phyloP scores from a whole-genome alignment of 495 filamentous ascomycete species.

The Xylaria flabelliformis region DNA sequence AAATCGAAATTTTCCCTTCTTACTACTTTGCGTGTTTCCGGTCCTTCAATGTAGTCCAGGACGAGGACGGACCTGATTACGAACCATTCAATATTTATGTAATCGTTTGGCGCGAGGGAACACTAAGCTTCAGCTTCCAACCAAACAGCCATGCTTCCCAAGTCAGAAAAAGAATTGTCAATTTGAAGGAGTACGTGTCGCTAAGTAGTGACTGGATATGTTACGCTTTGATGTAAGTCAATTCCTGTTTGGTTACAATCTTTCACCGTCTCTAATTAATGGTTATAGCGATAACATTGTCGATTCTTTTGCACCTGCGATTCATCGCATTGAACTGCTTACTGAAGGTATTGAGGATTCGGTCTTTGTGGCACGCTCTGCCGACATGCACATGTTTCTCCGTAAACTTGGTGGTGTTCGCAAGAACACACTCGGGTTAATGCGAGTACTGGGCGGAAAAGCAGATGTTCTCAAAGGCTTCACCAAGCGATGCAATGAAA shows the following conservation, averaged over 20 bases:
- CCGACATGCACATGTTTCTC: conserved; percentile 85
- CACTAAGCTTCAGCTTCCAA: conserved; percentile 89
- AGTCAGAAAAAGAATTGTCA: conserved; percentile 89
- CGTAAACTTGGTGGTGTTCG: conserved; percentile 87
- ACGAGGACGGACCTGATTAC: conserved; percentile 81
- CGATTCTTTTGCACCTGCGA: conserved; percentile 89
- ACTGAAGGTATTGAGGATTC: conserved; percentile 94
- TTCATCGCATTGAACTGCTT: conserved; percentile 82
- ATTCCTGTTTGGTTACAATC: neutral
- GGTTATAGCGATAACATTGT: conserved; percentile 85
- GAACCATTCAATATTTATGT: conserved; percentile 96
- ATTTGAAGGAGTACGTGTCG: conserved; percentile 90
- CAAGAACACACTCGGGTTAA: conserved; percentile 92
- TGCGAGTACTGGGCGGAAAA: conserved; percentile 93
- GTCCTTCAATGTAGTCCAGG: conserved; percentile 71
- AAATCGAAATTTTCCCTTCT: conserved; percentile 94
- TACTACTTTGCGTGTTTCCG: conserved; percentile 99
- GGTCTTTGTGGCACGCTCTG: conserved; percentile 86
- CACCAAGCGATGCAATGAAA: conserved; percentile 96
- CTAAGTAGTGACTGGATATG: conserved; percentile 98
- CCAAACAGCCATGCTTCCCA: conserved; percentile 83
- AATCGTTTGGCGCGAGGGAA: conserved; percentile 94
- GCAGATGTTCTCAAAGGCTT: conserved; percentile 97
- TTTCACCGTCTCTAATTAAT: conserved; percentile 26
- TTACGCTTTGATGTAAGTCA: conserved; percentile 91